Evolutionary conservation across 2,329 filamentous ascomycete genomes (phyloP).

Genomic region (Aureobasidium vineae): DNA sequence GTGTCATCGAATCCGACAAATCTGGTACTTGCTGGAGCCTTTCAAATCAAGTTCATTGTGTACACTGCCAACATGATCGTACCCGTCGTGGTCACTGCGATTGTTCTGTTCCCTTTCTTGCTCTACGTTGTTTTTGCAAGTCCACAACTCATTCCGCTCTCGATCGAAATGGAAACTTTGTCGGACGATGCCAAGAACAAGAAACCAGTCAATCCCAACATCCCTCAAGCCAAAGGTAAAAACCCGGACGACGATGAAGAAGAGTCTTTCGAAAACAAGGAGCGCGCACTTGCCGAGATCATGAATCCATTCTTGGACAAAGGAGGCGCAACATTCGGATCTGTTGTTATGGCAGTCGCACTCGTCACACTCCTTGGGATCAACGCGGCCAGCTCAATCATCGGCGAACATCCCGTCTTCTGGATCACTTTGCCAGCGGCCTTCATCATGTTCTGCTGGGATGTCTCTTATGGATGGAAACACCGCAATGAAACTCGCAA

Average conservation of each 20-base stretch:
- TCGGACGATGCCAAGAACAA: constrained; percentile 56
- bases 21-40: constrained; percentile 69
- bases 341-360: constrained; percentile 64
- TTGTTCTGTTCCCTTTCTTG: constrained; percentile 67
- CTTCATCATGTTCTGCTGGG: constrained; percentile 66
- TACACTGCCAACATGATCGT: constrained; percentile 79
- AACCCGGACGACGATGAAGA: constrained; percentile 53
- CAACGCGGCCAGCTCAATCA: constrained; percentile 59
- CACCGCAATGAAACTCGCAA: constrained; percentile 61
- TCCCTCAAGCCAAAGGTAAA: constrained; percentile 61
- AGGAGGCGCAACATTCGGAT: constrained; percentile 62
- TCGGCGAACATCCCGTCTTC: constrained; percentile 58
- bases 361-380: constrained; percentile 64
- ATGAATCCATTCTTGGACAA: constrained; percentile 73
- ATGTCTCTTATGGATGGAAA: constrained; percentile 62
- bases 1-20: constrained; percentile 79
- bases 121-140: constrained; percentile 67
- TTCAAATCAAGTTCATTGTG: constrained; percentile 67
- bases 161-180: constrained; percentile 67
- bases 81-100: constrained; percentile 64
- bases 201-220: constrained; percentile 69
- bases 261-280: constrained; percentile 52
- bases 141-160: constrained; percentile 61
- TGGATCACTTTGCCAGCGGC: constrained; percentile 69
- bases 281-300: constrained; percentile 66